Evolutionary conservation across 495 filamentous ascomycete species (phyloP).

Genomic region (Aspergillus baeticus): DNA sequence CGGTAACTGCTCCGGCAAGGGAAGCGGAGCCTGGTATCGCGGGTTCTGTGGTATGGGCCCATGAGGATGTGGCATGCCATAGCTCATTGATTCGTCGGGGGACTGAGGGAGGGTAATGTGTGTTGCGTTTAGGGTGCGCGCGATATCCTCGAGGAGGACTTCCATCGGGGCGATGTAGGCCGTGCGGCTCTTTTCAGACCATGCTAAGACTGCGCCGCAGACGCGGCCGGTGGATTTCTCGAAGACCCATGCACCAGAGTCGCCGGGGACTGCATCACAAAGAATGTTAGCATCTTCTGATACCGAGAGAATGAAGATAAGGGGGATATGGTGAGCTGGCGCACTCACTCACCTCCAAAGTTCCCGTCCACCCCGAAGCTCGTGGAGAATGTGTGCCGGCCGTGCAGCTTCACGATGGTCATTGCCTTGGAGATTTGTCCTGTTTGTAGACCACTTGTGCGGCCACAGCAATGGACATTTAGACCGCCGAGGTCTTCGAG

Average conservation of each 20-base stretch:
- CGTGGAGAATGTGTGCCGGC: slow-evolving; percentile 73
- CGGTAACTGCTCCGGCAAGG: slow-evolving; percentile 31
- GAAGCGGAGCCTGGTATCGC: slow-evolving; percentile 19
- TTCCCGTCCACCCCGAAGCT: slow-evolving; percentile 77
- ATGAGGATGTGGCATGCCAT: slow-evolving; percentile 21
- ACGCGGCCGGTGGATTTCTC: slow-evolving; percentile 76
- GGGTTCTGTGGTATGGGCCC: slow-evolving; percentile 16
- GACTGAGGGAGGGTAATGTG: slow-evolving; percentile 39
- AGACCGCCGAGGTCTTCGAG: slow-evolving; percentile 63
- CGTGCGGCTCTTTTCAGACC: slow-evolving; percentile 68
- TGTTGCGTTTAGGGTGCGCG: slow-evolving; percentile 60
- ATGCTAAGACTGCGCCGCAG: slow-evolving; percentile 87
- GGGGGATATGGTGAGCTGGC: background rate
- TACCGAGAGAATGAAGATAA: slow-evolving; percentile 2
- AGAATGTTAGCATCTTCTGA: background rate
- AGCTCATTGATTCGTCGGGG: slow-evolving; percentile 29
- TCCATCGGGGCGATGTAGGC: slow-evolving; percentile 97
- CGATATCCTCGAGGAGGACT: slow-evolving; percentile 80
- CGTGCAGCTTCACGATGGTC: slow-evolving; percentile 78
- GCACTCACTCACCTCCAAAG: slow-evolving; percentile 57
- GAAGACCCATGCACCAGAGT: slow-evolving; percentile 92
- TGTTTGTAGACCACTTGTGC: slow-evolving; percentile 79
- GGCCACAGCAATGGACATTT: slow-evolving; percentile 84
- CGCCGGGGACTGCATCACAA: slow-evolving; percentile 64
- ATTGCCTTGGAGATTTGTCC: slow-evolving; percentile 74